Conservation (phyloP, 306 rosid genomes). For the Pyrus communis region DNA sequence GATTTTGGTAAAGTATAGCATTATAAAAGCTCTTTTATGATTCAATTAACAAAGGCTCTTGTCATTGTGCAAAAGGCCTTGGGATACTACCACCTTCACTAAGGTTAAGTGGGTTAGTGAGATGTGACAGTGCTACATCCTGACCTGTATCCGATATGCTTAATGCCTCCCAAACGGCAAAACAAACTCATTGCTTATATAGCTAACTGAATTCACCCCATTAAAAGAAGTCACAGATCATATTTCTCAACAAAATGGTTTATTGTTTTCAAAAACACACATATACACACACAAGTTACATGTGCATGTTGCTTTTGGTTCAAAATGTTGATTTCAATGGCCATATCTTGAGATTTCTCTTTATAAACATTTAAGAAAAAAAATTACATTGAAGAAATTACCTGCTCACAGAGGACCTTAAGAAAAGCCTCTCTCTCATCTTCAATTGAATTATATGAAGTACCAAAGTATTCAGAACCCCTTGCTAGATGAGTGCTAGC, state of each 20-base stretch:
- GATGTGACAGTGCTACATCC: too few relatives aligned
- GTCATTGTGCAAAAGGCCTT: neutral
- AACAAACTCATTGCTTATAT: neutral
- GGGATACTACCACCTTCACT: neutral
- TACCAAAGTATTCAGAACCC: conserved; percentile 58
- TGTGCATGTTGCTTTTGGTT: neutral
- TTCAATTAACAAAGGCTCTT: neutral
- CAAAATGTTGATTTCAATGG: conserved; percentile 6
- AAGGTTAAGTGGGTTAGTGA: neutral
- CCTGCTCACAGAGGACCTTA: conserved; percentile 62
- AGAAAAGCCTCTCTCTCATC: conserved; percentile 58
- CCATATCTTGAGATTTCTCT: conserved; percentile 2
- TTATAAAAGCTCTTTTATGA: neutral
- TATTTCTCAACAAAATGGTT: neutral
- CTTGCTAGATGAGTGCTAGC: conserved; percentile 41
- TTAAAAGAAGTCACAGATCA: neutral
- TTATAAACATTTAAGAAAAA: neutral
- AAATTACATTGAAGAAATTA: conserved; percentile 31
- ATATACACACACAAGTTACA: neutral
- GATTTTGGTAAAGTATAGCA: neutral
- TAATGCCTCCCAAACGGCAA: neutral
- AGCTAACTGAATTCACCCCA: neutral
- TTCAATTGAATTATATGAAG: conserved; percentile 48
- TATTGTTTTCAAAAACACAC: neutral
- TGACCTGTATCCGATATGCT: neutral